Evolutionary conservation across 495 filamentous ascomycete species (phyloP).

Genomic region (Daldinia decipiens): DNA sequence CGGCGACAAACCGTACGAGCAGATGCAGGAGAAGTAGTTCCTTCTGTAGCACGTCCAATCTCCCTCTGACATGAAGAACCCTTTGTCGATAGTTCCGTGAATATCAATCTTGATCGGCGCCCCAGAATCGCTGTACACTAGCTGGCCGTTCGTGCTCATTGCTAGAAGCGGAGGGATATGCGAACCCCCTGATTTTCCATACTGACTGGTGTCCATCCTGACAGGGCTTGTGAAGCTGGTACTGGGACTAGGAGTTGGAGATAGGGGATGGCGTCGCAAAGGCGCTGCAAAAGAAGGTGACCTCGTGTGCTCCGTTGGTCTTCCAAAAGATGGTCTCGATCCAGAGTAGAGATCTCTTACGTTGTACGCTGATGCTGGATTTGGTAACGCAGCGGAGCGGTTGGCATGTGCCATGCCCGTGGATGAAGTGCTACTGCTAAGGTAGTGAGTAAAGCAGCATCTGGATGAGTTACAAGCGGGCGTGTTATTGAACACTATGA

Average conservation of each 20-base stretch:
- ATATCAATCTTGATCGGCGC: constrained; percentile 76
- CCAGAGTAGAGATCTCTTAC: constrained; percentile 62
- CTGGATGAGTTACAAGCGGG: constrained; percentile 19
- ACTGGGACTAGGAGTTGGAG: constrained; percentile 59
- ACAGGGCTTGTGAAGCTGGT: constrained; percentile 55
- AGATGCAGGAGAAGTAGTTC: constrained; percentile 93
- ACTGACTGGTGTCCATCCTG: constrained; percentile 60
- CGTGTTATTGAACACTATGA: constrained; percentile 25
- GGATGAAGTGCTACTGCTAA: constrained; percentile 58
- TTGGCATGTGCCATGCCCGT: constrained; percentile 66
- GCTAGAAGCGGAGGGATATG: constrained; percentile 69
- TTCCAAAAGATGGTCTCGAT: constrained; percentile 59
- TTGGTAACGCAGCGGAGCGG: constrained; percentile 61
- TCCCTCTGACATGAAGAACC: constrained; percentile 84
- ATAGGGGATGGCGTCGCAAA: constrained; percentile 62
- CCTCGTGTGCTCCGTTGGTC: constrained; percentile 60
- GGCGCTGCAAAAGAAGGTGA: constrained; percentile 58
- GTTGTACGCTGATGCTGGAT: constrained; percentile 57
- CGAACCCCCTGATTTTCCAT: constrained; percentile 51
- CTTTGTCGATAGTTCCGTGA: constrained; percentile 87
- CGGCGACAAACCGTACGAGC: constrained; percentile 75
- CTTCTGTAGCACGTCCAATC: constrained; percentile 97
- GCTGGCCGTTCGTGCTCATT: constrained; percentile 65
- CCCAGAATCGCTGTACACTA: constrained; percentile 64
- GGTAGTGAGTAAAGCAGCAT: constrained; percentile 53